Conservation (phyloP, 2,329 filamentous ascomycete species). For the Chaetothyriales sp. region DNA sequence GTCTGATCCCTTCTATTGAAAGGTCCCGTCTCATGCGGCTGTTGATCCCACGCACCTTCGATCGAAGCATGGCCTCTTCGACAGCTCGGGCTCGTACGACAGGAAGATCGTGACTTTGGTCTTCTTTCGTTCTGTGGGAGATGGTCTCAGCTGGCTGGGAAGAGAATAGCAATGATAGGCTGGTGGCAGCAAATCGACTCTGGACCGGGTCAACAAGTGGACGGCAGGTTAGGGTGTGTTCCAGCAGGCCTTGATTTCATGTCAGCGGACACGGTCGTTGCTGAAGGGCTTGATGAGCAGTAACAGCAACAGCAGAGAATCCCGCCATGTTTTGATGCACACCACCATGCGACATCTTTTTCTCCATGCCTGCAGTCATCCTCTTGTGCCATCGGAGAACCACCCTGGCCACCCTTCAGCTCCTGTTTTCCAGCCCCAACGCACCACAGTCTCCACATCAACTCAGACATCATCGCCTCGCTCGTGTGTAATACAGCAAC, state of each 20-base stretch:
- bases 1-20: conserved; percentile 90
- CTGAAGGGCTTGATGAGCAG: not conserved
- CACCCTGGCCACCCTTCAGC: conserved; percentile 1
- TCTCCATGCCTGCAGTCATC: not conserved
- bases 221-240: not conserved
- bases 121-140: conserved; percentile 3
- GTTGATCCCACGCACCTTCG: conserved; percentile 9
- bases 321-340: not conserved
- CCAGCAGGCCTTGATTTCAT: not conserved
- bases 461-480: conserved; percentile 38
- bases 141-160: conserved; percentile 2
- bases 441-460: conserved; percentile 14
- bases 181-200: conserved; percentile 10
- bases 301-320: not conserved
- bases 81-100: not conserved
- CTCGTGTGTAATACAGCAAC: conserved; percentile 67
- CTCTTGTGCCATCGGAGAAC: not conserved
- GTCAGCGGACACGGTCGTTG: not conserved
- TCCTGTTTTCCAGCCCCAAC: conserved; percentile 3
- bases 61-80: conserved; percentile 1
- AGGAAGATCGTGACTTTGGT: conserved; percentile 2
- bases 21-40: conserved; percentile 49
- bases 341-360: conserved; percentile 1
- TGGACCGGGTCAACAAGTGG: conserved; percentile 8
- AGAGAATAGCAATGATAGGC: conserved; percentile 6